Evolutionary conservation across 2,329 filamentous ascomycete species (phyloP).

Genomic region (Aureobasidium melanogenum): DNA sequence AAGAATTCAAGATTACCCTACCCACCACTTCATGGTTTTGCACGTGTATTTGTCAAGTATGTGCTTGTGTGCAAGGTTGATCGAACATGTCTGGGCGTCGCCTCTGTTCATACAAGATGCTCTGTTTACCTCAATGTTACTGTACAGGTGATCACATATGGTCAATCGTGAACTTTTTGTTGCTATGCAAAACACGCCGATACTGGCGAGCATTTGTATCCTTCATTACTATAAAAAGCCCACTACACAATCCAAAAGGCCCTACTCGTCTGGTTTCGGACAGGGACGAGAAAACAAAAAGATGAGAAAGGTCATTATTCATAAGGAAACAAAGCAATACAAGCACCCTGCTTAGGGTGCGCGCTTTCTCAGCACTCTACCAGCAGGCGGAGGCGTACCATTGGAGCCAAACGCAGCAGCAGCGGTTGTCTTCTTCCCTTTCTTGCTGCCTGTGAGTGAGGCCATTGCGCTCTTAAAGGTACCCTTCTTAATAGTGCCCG

Average conservation of each 20-base stretch:
- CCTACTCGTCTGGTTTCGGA: background rate
- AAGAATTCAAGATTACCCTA: background rate
- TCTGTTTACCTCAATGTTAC: no score
- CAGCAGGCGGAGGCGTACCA: conserved; percentile 16
- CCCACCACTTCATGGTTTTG: no score
- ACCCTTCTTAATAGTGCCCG: conserved; percentile 41
- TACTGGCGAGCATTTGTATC: background rate
- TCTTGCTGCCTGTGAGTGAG: conserved; percentile 39
- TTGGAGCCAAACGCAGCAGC: conserved; percentile 35
- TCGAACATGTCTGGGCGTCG: background rate
- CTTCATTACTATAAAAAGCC: background rate
- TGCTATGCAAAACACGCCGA: background rate
- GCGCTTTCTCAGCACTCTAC: conserved; percentile 24
- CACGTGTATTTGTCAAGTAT: background rate
- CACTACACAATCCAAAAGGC: background rate
- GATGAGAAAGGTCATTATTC: background rate
- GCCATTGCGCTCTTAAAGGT: conserved; percentile 48
- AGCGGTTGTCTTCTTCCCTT: conserved; percentile 29
- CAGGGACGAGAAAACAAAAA: background rate
- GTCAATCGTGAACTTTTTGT: no score
- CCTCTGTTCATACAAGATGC: no score
- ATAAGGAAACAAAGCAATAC: background rate
- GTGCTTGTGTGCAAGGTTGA: background rate
- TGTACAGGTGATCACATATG: background rate
- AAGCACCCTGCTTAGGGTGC: conserved; percentile 2